Conservation (phyloP, 2,329 filamentous ascomycete genomes). For the Sporothrix pallida region DNA sequence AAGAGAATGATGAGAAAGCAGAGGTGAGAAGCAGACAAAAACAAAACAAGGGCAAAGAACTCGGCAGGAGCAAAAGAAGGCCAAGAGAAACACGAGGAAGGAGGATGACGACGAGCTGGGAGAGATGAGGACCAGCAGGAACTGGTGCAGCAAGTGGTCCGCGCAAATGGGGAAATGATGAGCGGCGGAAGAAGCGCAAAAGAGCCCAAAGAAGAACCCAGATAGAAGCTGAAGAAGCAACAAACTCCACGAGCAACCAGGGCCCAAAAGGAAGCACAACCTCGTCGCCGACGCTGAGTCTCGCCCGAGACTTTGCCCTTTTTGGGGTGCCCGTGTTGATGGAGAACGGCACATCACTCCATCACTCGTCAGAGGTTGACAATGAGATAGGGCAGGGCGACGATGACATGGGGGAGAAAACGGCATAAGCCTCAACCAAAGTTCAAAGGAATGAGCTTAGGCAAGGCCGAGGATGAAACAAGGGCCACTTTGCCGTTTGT, state of each 20-base stretch:
- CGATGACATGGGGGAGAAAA: not conserved
- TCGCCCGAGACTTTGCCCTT: conserved; percentile 14
- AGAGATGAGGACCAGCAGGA: conserved; percentile 16
- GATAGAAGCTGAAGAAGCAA: conserved; percentile 16
- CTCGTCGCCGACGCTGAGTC: conserved; percentile 20
- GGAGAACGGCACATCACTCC: conserved; percentile 12
- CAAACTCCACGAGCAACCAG: not conserved
- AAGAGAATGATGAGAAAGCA: conserved; percentile 3
- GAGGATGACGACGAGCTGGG: conserved; percentile 14
- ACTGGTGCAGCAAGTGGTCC: not conserved
- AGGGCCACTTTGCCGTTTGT: conserved; percentile 21
- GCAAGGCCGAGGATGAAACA: conserved; percentile 22
- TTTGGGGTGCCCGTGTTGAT: conserved; percentile 22
- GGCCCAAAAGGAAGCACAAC: not conserved
- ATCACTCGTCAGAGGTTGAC: not conserved
- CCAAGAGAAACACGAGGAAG: not conserved
- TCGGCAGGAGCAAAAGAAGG: not conserved
- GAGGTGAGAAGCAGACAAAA: not conserved
- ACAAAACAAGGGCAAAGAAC: not conserved
- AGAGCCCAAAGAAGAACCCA: not conserved
- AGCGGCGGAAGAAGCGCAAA: conserved; percentile 5
- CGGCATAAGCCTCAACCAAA: conserved; percentile 14
- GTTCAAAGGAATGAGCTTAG: not conserved
- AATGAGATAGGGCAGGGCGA: no score
- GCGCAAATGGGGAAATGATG: conserved; percentile 31